phyloP scores from a whole-genome alignment of 1,284 basidiomycete genomes.

The Sanguinoderma infundibulare region DNA sequence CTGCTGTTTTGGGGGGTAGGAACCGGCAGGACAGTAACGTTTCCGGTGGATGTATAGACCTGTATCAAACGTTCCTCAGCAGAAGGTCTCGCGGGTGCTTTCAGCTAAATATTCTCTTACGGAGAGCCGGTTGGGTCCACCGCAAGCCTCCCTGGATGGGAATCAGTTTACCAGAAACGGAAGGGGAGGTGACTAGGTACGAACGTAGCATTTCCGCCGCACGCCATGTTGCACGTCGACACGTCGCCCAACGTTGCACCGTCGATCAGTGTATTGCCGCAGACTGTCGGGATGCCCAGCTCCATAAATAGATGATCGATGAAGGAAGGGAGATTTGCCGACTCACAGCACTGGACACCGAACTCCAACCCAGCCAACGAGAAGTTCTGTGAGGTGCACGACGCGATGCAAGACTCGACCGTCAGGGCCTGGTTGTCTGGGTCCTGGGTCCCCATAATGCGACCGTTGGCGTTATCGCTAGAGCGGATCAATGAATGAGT shows the following conservation, averaged over 20 bases:
- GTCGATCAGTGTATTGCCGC: conserved; percentile 61
- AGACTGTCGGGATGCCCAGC: conserved; percentile 47
- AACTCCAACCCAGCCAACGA: conserved; percentile 53
- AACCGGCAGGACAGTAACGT: conserved; percentile 59
- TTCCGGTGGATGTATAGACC: conserved; percentile 59
- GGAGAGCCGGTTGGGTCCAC: conserved; percentile 70
- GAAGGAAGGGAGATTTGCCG: background rate
- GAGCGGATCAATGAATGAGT: background rate
- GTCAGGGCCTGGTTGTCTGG: conserved; percentile 41
- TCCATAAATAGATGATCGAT: background rate
- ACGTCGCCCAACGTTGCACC: conserved; percentile 56
- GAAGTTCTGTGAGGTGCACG: conserved; percentile 39
- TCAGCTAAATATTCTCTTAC: conserved; percentile 28
- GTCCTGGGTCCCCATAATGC: conserved; percentile 39
- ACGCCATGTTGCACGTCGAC: conserved; percentile 67
- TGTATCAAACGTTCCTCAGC: conserved; percentile 12
- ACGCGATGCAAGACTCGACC: conserved; percentile 42
- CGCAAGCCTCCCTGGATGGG: conserved; percentile 62
- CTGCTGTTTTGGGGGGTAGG: conserved; percentile 56
- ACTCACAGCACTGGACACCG: conserved; percentile 49
- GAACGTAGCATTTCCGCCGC: conserved; percentile 66
- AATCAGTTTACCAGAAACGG: conserved; percentile 6
- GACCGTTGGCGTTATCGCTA: conserved; percentile 45
- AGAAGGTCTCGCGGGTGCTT: conserved; percentile 10
- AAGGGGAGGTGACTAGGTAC: conserved; percentile 27